Evolutionary conservation across 345 rosid species (phyloP).

Genomic region (Camelina sativa): DNA sequence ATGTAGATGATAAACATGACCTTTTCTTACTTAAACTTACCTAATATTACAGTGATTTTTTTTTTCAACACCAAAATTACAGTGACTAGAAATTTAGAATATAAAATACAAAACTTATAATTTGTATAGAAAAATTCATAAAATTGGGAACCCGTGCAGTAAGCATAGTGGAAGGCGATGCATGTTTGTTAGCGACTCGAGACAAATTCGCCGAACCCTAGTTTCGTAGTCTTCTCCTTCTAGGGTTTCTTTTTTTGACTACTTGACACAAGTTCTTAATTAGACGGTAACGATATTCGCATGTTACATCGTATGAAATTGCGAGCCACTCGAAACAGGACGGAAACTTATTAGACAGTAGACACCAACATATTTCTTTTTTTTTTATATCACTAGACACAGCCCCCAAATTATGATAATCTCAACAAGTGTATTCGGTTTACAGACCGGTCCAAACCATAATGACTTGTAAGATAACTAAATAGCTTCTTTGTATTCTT

Average conservation of each 20-base stretch:
- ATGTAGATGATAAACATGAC: background rate
- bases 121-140: conserved; percentile 3
- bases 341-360: background rate
- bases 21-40: background rate
- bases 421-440: background rate
- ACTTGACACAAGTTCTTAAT: background rate
- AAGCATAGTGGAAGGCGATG: conserved; percentile 39
- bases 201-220: conserved; percentile 48
- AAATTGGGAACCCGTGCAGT: conserved; percentile 29
- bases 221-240: conserved; percentile 33
- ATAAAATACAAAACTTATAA: background rate
- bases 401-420: conserved; percentile 7
- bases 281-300: conserved; percentile 28
- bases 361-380: background rate
- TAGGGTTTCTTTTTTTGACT: conserved; percentile 32
- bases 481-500: conserved; percentile 12
- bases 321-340: conserved; percentile 29
- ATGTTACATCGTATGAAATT: conserved; percentile 33
- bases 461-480: background rate
- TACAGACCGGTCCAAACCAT: background rate
- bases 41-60: background rate
- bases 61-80: too few species aligned
- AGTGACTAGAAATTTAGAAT: background rate
- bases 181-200: conserved; percentile 47
- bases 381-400: too few species aligned